Evolutionary conservation across 2,329 filamentous ascomycete genomes (phyloP), one percentile per base, ranked within the genome.

Genomic region (Uncinocarpus reesii): DNA sequence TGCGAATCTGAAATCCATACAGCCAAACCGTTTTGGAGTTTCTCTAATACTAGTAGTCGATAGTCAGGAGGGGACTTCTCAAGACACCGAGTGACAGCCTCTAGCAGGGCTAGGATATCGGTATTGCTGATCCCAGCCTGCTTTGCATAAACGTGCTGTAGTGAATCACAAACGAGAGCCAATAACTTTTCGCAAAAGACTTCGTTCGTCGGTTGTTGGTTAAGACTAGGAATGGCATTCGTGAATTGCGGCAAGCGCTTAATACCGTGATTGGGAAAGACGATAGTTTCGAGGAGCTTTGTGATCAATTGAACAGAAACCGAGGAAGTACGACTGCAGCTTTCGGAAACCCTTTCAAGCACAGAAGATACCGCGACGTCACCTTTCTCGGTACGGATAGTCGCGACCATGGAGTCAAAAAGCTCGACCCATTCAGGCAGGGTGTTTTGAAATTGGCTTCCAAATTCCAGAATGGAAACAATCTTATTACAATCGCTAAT

Each of bases 341-440:
- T 58, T 55, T 77, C 81, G 0, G 84, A 78, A 2, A 92, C 58
- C 1, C 83, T 83, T 52, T 93, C 86, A 32, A 89, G 70, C 1
- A 87, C 72, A 20, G 77, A 75, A 42, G 84, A 70, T 4, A 80
- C 77, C 34, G 81, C 73, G 4, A 79, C 81, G 52, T 86, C 80
- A 2, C 86, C 84, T 45, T 77, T 76, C 53, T 86, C 80, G 10
- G 73, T 67, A 15, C 71, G 74, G 5, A 82, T 76, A 45, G 77
- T 75, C 7, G 72, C 65, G 2, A 76, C 68, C 7, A 86, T 66
- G 0, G 71, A 63, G 7, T 75, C 67, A 45, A 86, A 78, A 0
- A 90, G 67, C 0, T 70, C 51, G 42, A 62, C 60, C 72, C 73
- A 76, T 34, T 62, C 60, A 8, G 61, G 29, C 48, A 52, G 54